phyloP scores from a whole-genome alignment of 2,329 filamentous ascomycete species.

The Epichloe sibirici region DNA sequence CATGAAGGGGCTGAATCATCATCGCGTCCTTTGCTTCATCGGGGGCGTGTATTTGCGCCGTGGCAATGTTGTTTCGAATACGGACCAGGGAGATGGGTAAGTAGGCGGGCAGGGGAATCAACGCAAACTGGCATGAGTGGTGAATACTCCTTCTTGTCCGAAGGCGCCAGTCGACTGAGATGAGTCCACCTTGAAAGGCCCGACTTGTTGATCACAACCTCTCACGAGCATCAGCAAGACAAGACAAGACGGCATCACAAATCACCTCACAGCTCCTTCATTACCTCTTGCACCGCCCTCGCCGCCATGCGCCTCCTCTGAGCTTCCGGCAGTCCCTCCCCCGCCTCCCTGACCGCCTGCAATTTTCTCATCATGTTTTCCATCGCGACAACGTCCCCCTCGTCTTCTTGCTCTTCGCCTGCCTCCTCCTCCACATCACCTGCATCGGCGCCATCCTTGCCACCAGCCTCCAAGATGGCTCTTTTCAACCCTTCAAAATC shows the following conservation, averaged over 20 bases:
- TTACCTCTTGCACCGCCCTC: slow-evolving; percentile 50
- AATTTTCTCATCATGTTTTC: slow-evolving; percentile 53
- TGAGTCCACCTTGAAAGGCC: too few relatives aligned
- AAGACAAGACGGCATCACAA: not conserved
- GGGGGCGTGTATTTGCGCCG: too few relatives aligned
- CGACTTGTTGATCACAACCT: too few relatives aligned
- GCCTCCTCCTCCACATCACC: too few relatives aligned
- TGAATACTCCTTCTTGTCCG: too few relatives aligned
- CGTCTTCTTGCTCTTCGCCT: slow-evolving; percentile 18
- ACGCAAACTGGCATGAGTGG: too few relatives aligned
- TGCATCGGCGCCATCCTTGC: slow-evolving; percentile 9
- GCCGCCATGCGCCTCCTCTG: slow-evolving; percentile 49
- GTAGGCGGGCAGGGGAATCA: too few relatives aligned
- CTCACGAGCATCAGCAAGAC: not conserved
- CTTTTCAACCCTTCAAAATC: slow-evolving; percentile 40
- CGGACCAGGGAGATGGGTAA: too few relatives aligned
- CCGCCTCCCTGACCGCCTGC: slow-evolving; percentile 47
- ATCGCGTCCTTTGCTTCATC: too few relatives aligned
- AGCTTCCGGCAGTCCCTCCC: slow-evolving; percentile 45
- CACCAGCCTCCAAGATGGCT: slow-evolving; percentile 36
- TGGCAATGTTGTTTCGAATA: too few relatives aligned
- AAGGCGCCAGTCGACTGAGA: too few relatives aligned
- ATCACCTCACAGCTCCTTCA: slow-evolving; percentile 39
- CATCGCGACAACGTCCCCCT: slow-evolving; percentile 42
- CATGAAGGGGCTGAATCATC: too few relatives aligned